Evolutionary conservation across 1,284 basidiomycete species (phyloP).

Genomic region (Ustilago shanxiensis): DNA sequence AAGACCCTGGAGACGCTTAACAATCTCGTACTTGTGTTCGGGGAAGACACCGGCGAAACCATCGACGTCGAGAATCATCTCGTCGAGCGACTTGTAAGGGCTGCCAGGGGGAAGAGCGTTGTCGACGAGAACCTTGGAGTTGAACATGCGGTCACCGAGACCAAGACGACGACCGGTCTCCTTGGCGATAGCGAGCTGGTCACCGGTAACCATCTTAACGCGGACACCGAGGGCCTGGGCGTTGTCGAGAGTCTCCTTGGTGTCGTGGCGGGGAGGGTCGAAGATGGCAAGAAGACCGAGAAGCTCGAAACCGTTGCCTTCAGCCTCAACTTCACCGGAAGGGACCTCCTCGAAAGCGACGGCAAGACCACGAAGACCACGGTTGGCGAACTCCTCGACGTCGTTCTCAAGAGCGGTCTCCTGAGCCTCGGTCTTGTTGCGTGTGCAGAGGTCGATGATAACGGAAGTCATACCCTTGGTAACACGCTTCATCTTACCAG

Average conservation of each 20-base stretch:
- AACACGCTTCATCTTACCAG: conserved; percentile 94
- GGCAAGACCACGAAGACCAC: conserved; percentile 97
- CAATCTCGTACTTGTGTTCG: conserved; percentile 92
- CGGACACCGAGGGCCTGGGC: conserved; percentile 94
- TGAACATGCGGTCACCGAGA: conserved; percentile 96
- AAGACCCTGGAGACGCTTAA: conserved; percentile 93
- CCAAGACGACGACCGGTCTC: conserved; percentile 98
- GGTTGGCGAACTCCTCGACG: conserved; percentile 91
- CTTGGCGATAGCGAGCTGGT: conserved; percentile 98
- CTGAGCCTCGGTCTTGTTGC: conserved; percentile 92
- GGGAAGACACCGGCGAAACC: conserved; percentile 96
- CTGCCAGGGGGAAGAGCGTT: conserved; percentile 81
- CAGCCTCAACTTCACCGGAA: conserved; percentile 78
- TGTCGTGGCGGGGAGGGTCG: conserved; percentile 97
- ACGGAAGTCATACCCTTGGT: conserved; percentile 99
- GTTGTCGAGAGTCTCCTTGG: conserved; percentile 98
- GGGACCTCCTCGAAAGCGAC: conserved; percentile 95
- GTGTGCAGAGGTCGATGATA: conserved; percentile 85
- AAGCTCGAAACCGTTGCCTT: conserved; percentile 95
- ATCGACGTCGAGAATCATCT: conserved; percentile 89
- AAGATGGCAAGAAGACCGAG: conserved; percentile 97
- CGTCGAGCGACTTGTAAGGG: conserved; percentile 82
- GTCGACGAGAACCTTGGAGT: conserved; percentile 92
- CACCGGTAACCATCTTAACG: conserved; percentile 99
- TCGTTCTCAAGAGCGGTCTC: conserved; percentile 93